These are phyloP conservation scores for Colletotrichum shisoi DNA, from an alignment of 2,329 filamentous ascomycete species.

Conservation along the genomic window DNA sequence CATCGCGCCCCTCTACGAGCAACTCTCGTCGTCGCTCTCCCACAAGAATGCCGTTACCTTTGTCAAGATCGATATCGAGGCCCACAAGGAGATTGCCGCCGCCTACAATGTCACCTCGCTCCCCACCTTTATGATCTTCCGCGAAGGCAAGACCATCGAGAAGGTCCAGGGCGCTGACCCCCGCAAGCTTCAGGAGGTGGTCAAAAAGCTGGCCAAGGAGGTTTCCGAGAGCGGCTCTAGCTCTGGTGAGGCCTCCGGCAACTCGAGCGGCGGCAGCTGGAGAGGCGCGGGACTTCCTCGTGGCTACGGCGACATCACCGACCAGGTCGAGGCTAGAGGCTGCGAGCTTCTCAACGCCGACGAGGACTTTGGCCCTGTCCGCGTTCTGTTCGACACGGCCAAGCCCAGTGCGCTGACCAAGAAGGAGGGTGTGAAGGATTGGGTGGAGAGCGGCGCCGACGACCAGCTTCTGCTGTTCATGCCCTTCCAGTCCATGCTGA, in stretches of 20 bases:
- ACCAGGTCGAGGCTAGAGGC: constrained; percentile 78
- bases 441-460: constrained; percentile 95
- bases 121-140: constrained; percentile 92
- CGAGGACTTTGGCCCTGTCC: constrained; percentile 74
- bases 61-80: constrained; percentile 84
- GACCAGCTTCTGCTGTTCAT: constrained; percentile 94
- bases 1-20: constrained; percentile 83
- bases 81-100: constrained; percentile 74
- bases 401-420: constrained; percentile 72
- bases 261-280: constrained; percentile 66
- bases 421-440: constrained; percentile 71
- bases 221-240: constrained; percentile 58
- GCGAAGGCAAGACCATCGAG: constrained; percentile 71
- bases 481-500: constrained; percentile 86
- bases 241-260: constrained; percentile 53
- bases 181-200: constrained; percentile 71
- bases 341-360: constrained; percentile 90
- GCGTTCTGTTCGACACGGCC: constrained; percentile 73
- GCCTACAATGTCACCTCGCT: constrained; percentile 78
- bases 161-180: constrained; percentile 79
- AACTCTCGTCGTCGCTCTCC: constrained; percentile 75
- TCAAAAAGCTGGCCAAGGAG: constrained; percentile 75
- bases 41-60: constrained; percentile 79
- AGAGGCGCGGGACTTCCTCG: constrained; percentile 76
- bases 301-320: constrained; percentile 83